Evolutionary conservation across 73 alveolate genomes (phyloP).

Genomic region (Tetrahymena elliotti): DNA sequence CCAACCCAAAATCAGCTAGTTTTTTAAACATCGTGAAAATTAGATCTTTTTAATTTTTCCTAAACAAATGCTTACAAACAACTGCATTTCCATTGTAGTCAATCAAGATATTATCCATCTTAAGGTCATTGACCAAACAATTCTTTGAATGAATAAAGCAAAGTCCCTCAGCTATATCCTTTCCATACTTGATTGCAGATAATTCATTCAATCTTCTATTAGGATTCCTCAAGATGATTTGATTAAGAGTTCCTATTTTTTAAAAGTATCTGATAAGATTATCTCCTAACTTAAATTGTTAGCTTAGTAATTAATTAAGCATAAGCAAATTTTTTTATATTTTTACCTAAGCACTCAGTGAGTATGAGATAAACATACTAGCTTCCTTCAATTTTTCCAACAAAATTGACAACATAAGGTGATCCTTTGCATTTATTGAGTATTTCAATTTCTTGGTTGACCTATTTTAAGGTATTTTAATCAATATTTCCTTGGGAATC

Average conservation of each 20-base stretch:
- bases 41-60: no score
- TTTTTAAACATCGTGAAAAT: no score
- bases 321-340: no score
- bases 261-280: not conserved
- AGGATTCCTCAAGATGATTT: not conserved
- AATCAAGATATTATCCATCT: not conserved
- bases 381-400: not conserved
- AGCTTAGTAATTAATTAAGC: not conserved
- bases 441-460: not conserved
- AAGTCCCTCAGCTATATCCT: not conserved
- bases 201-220: not conserved
- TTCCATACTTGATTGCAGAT: not conserved
- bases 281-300: not conserved
- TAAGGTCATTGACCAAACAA: not conserved
- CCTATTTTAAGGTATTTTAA: not conserved
- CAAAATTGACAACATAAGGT: not conserved
- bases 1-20: not conserved
- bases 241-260: not conserved
- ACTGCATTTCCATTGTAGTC: not conserved
- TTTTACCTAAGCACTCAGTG: not conserved
- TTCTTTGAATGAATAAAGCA: not conserved
- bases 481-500: not conserved
- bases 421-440: not conserved
- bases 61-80: not conserved
- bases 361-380: not conserved